Percentiles rank a stretch among this genome's conserved stretches.
Evolutionary conservation across 2,329 filamentous ascomycete species (phyloP).

Genomic region (Samsoniella hepiali): DNA sequence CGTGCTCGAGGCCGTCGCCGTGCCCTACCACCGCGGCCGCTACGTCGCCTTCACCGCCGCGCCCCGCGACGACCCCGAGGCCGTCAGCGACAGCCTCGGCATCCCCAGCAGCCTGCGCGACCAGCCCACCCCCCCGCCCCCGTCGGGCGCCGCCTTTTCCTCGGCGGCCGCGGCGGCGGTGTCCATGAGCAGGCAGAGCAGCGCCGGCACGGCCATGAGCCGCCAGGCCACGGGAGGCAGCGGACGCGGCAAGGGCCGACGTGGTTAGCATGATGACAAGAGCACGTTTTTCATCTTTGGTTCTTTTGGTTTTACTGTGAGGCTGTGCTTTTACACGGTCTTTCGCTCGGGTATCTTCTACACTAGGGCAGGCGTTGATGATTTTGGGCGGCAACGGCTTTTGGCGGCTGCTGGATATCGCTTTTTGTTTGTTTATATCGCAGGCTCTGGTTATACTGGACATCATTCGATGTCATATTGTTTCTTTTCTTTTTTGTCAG

Average conservation of each 20-base stretch:
- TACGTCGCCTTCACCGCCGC: constrained; percentile 48
- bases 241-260: constrained; percentile 45
- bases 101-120: constrained; percentile 46
- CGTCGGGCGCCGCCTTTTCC: constrained; percentile 28
- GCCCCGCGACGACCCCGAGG: constrained; percentile 47
- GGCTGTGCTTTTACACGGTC: background rate
- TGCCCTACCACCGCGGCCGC: constrained; percentile 44
- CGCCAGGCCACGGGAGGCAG: constrained; percentile 50
- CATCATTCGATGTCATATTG: background rate
- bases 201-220: constrained; percentile 53
- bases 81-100: constrained; percentile 48
- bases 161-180: constrained; percentile 39
- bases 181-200: constrained; percentile 56
- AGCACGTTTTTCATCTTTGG: background rate
- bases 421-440: background rate
- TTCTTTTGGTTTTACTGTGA: background rate
- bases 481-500: background rate
- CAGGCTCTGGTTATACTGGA: constrained; percentile 5
- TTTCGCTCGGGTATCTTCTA: background rate
- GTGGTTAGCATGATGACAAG: constrained; percentile 20
- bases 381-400: background rate
- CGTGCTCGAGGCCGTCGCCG: constrained; percentile 53
- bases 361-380: constrained; percentile 12
- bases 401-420: background rate
- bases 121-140: constrained; percentile 32